Base-by-base conservation (phyloP, 371 early-diverging fungal genomes). In the Dichotomocladium elegans region DNA sequence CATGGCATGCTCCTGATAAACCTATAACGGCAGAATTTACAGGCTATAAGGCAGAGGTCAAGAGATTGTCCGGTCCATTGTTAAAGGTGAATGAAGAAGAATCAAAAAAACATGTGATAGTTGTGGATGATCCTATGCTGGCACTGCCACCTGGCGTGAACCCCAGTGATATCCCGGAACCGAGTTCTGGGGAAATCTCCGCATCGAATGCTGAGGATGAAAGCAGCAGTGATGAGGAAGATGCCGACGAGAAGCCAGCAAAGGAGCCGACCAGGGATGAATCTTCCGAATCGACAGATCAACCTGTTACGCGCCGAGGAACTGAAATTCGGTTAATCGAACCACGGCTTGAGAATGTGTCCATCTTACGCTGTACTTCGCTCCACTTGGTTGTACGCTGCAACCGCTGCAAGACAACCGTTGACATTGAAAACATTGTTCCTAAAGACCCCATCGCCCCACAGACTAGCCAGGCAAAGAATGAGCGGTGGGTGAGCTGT, bases 301-400 rank as follows among this genome's bases (percentile, higher is more conserved):
- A 45, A 45, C 66, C 51, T 7, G 15, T 3, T 29, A 24, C 77
- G 66, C 44, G 90, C n/a, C 57, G 51, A 47, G 78, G 93, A 1
- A 88, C 80, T 8, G 89, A 89, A 46, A 78, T 94, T 40, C 77
- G 88, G 10, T 67, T 94, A 35, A 72, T 81, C 3, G 67, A 78
- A 17, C 61, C 77, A 0, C 51, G 61, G 10, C 58, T 93, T 6
- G 74, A 80, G 12, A 81, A 83, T 49, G 72, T 90, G 10, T 68
- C 88, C 0, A 53, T 94, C 6, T 62, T 89, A 11, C 72, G 82
- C 30, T 84, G 86, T 62, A 60, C 66, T 9, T 60, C 72, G 1
- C 75, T 93, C 7, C 77, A 73, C 44, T 30, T 93, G 4, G 34
- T 80, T 5, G 84, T 91, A 11, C 80, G 82, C 17, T 94, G 95